Evolutionary conservation across 179 eudicot species (phyloP).

Genomic region (Beta corolliflora): DNA sequence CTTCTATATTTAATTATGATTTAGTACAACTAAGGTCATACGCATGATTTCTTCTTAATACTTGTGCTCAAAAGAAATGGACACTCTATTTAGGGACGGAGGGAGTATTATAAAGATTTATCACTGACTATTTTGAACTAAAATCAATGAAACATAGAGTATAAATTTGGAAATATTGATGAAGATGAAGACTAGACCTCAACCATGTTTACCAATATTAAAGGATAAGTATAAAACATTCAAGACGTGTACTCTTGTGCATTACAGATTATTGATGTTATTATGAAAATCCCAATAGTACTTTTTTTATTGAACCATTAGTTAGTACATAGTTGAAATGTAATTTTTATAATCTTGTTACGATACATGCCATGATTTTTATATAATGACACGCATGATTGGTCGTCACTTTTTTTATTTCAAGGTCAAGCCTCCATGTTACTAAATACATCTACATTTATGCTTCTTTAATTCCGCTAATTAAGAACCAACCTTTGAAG

Average conservation of each 20-base stretch:
- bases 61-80: no score
- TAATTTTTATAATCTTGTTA: neutral
- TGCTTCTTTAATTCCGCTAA: neutral
- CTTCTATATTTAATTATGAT: no score
- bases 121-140: no score
- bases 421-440: constrained; percentile 13
- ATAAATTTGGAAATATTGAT: no score
- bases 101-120: no score
- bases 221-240: neutral
- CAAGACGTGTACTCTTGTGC: constrained; percentile 15
- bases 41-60: no score
- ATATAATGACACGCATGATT: constrained; percentile 25
- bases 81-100: no score
- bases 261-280: neutral
- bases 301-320: no score
- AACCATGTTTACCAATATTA: neutral
- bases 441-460: neutral
- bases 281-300: neutral
- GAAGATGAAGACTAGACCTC: no score
- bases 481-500: constrained; percentile 3
- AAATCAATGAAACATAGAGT: no score
- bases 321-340: neutral
- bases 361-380: neutral
- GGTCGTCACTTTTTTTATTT: neutral
- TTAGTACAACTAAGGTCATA: no score